Percentiles rank a stretch among this genome's conserved stretches.
Evolutionary conservation across 371 early-diverging fungal species (phyloP).

Genomic region (Coemansia sp.): DNA sequence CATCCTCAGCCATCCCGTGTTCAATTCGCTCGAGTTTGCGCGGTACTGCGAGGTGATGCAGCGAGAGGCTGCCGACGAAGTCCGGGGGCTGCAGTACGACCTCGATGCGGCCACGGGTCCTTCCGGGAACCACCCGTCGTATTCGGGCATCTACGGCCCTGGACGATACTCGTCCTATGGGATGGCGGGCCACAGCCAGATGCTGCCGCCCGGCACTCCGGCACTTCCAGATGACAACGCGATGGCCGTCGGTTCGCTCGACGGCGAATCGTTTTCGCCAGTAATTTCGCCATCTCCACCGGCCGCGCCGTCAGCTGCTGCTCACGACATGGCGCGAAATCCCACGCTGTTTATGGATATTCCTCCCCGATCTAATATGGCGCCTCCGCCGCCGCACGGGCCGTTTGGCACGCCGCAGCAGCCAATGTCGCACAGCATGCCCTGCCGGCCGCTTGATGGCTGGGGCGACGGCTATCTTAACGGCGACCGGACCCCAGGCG

Average conservation of each 20-base stretch:
- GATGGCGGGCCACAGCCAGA: background rate
- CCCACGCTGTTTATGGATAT: constrained; percentile 20
- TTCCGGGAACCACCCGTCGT: background rate
- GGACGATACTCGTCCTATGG: background rate
- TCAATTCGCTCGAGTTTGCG: constrained; percentile 37
- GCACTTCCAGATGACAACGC: background rate
- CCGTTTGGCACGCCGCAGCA: constrained; percentile 9
- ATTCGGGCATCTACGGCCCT: background rate
- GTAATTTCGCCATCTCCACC: constrained; percentile 46
- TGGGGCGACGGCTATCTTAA: constrained; percentile 17
- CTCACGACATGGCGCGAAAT: constrained; percentile 7
- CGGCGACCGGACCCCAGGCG: background rate
- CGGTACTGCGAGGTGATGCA: constrained; percentile 41
- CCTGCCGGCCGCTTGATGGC: constrained; percentile 16
- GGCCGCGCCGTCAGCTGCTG: background rate
- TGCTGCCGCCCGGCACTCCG: background rate
- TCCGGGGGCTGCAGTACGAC: constrained; percentile 28
- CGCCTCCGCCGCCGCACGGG: background rate
- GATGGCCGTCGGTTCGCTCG: constrained; percentile 24
- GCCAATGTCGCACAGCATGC: constrained; percentile 36
- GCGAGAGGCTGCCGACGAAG: constrained; percentile 33
- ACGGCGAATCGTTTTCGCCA: constrained; percentile 34
- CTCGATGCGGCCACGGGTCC: constrained; percentile 18
- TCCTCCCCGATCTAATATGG: background rate
- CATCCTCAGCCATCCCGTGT: constrained; percentile 30